Base-by-base conservation (phyloP, 2,329 filamentous ascomycete species). In the Aspergillus floridensis region DNA sequence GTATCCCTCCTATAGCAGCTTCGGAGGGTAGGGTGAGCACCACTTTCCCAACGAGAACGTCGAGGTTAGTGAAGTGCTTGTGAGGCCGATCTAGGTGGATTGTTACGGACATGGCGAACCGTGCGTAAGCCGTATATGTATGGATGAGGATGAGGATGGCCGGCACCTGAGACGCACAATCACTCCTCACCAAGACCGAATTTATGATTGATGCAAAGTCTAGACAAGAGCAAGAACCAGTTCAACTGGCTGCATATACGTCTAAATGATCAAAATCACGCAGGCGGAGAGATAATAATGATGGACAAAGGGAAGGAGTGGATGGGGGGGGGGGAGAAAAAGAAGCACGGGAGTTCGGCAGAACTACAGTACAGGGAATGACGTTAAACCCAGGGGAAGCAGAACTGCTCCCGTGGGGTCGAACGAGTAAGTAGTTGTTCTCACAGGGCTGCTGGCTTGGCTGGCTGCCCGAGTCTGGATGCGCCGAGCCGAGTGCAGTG, bases 51-150 rank as follows among this genome's bases (percentile, higher is more conserved):
- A 75, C 74, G 26, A 82, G 71, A 55, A 74, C 75, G 64, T 82
- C 80, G 53, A 82, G 74, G 58, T 82, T 82, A 54, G 80, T 82
- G 63, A 79, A 81, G 66, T 77, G 75, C 31, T 71, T 70, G 60
- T 77, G 73, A 21, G 71, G 73, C 50, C 73, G 72, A 62, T 81
- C 77, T 59, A 82, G 72, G 56, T 77, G 66, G 62, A 82, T 74
- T 49, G 69, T 72, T 63, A 78, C 78, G 57, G 79, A 76, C 79
- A 81, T 81, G 64, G 66, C 68, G 70, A 65, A 56, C 62, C 64
- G 66, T 56, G 51, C 57, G 49, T 55, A 31, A 55, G 44, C 53
- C 52, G 54, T 32, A 55, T 51, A 54, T 53, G 26, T 29, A 10
- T 7, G 46, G 38, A 32, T 41, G 59, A 47, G 50, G 6, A 4